Conservation (phyloP, 2,329 filamentous ascomycete species). For the Venturia effusa region DNA sequence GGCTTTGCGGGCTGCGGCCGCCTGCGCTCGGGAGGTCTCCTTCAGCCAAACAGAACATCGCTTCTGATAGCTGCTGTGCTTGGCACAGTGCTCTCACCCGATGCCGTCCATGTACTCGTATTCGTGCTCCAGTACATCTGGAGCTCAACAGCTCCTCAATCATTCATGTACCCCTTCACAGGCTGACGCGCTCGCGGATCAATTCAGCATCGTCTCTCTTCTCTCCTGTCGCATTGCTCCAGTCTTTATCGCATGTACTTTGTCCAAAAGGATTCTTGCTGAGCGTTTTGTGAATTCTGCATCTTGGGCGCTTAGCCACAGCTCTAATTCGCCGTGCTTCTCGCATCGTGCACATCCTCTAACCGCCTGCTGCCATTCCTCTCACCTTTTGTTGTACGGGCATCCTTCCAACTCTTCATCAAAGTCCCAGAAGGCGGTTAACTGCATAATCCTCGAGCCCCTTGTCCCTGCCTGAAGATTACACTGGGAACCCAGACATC, state of each 20-base stretch:
- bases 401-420: slow-evolving; percentile 13
- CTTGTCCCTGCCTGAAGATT: slow-evolving; percentile 24
- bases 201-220: not conserved
- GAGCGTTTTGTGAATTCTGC: slow-evolving; percentile 3
- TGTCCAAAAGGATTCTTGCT: not conserved
- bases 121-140: not conserved
- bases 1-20: not conserved
- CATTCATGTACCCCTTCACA: not conserved
- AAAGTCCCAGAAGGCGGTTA: slow-evolving; percentile 25
- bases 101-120: no score
- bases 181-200: not conserved
- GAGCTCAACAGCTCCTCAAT: not conserved
- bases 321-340: not conserved
- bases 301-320: not conserved
- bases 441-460: slow-evolving; percentile 29
- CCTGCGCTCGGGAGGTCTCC: not conserved
- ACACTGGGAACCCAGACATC: slow-evolving; percentile 28
- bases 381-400: slow-evolving; percentile 19
- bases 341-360: slow-evolving; percentile 2
- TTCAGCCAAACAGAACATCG: not conserved
- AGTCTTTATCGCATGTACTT: not conserved
- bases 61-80: not conserved
- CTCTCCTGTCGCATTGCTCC: not conserved
- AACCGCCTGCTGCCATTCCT: slow-evolving; percentile 3
- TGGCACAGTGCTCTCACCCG: not conserved